These are phyloP conservation scores for Ceratobasidium sp. DNA, from an alignment of 1,284 basidiomycete genomes.

Conservation along the genomic window DNA sequence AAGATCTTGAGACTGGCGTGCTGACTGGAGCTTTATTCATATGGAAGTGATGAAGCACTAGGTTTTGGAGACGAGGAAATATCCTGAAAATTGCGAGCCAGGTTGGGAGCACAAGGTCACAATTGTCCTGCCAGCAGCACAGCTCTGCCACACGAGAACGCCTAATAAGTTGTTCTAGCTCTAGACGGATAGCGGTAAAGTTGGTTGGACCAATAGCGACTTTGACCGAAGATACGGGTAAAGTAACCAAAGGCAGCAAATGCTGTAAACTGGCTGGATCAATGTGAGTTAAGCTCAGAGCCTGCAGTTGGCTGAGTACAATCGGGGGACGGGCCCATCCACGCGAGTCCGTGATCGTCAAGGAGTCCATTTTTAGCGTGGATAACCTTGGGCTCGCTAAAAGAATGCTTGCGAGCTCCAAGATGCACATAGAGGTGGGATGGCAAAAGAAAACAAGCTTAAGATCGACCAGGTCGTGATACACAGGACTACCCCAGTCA, in stretches of 20 bases:
- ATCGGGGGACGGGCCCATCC: background rate
- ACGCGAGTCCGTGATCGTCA: background rate
- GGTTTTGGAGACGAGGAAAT: no score
- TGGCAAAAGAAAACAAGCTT: background rate
- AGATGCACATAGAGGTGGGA: no score
- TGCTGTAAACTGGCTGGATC: background rate
- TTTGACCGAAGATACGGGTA: background rate
- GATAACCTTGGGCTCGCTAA: background rate
- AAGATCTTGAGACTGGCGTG: no score
- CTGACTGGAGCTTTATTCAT: no score
- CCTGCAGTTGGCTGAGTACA: background rate
- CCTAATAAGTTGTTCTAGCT: background rate
- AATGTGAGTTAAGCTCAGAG: background rate
- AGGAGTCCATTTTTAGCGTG: background rate
- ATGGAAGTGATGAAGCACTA: no score
- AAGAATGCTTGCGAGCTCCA: background rate
- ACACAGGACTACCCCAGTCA: background rate
- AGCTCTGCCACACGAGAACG: no score
- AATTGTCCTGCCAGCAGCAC: no score
- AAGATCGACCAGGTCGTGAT: background rate
- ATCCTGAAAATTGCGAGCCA: no score
- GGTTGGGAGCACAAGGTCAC: no score
- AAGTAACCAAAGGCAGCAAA: background rate
- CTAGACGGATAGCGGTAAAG: background rate
- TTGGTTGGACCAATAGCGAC: background rate